phyloP scores from a whole-genome alignment of 2,329 filamentous ascomycete genomes.

The Neonectria faginata region DNA sequence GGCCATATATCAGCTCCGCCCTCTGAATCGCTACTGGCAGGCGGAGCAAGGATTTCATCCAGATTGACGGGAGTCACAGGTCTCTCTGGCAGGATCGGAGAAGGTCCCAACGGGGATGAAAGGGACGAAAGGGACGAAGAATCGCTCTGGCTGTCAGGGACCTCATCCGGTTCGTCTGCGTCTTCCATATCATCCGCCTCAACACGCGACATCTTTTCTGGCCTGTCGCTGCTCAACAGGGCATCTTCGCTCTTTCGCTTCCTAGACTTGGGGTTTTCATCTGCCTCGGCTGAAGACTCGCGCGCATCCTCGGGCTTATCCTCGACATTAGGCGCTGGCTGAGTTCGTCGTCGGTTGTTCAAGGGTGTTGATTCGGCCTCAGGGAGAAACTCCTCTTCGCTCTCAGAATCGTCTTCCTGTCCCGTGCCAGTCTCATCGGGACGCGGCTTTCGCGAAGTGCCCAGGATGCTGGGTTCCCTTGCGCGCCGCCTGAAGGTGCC shows the following conservation, averaged over 20 bases:
- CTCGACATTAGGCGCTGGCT: slow-evolving; percentile 37
- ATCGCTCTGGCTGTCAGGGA: slow-evolving; percentile 49
- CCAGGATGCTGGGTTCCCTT: slow-evolving; percentile 72
- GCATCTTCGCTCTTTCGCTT: slow-evolving; percentile 69
- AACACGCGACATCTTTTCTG: slow-evolving; percentile 51
- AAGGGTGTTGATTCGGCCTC: slow-evolving; percentile 78
- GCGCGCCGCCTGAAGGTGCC: slow-evolving; percentile 68
- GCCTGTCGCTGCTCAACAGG: slow-evolving; percentile 53
- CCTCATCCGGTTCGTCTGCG: slow-evolving; percentile 27
- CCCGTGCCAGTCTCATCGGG: slow-evolving; percentile 49
- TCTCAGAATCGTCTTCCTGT: slow-evolving; percentile 51
- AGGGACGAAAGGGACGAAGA: slow-evolving; percentile 54
- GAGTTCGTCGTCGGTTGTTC: slow-evolving; percentile 58
- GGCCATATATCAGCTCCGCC: slow-evolving; percentile 62
- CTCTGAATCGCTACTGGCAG: slow-evolving; percentile 64
- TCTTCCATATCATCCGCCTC: slow-evolving; percentile 37
- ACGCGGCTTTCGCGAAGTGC: slow-evolving; percentile 60
- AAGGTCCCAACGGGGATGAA: slow-evolving; percentile 51
- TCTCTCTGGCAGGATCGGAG: slow-evolving; percentile 42
- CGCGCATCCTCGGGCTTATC: slow-evolving; percentile 36
- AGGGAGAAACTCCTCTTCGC: slow-evolving; percentile 66
- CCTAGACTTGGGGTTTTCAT: slow-evolving; percentile 52
- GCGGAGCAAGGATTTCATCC: slow-evolving; percentile 66
- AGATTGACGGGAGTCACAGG: slow-evolving; percentile 59
- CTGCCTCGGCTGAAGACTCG: slow-evolving; percentile 44